Evolutionary conservation across 2,329 filamentous ascomycete genomes (phyloP), one percentile per base, ranked within the genome.

Genomic region (Ophiostoma ulmi): DNA sequence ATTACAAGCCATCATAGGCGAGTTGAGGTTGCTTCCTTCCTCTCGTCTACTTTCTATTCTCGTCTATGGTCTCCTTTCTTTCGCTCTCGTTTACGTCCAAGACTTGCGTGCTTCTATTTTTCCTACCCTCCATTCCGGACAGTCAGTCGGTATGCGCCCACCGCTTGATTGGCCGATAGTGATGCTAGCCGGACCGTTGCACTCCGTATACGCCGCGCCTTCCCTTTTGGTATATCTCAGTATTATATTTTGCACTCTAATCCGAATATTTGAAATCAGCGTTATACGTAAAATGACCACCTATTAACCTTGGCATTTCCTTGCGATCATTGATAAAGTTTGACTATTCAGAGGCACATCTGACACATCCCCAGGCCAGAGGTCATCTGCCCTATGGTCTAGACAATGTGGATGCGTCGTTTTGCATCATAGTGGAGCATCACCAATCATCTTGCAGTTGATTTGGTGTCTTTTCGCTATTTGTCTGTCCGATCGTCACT

Each of bases 291-390:
- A 31, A 31, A 31, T 31, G 31, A 3, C 31, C 4, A 31, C 31
- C 3, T 17, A n/a, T 8, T 1, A 48, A n/a, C 4, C 8, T 20
- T 6, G 17, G 44, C 2, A 6, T 3, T n/a, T 7, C 17, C 17
- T n/a, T 48, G 44, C 7, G 1, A 48, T 2, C 17, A n/a, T 48
- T 44, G 17, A 20, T 1, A 7, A 48, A 48, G 44, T 20, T n/a
- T 20, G 8, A 48, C 44, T 48, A n/a, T n/a, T 6, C 5, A 20
- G 44, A 22, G 44, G 52, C n/a, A 58, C 52, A 58, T 58, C 52
- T 58, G 26, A 58, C 52, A 58, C 52, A 58, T 58, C 52, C n/a
- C n/a, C 52, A n/a, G 52, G 52, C 52, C n/a, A 58, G 52, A 58
- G 52, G 52, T 48, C 44, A 48, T 48, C 44, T 20, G 44, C 44